Base-by-base conservation (phyloP, 345 rosid species). In the Populus pruinosa region DNA sequence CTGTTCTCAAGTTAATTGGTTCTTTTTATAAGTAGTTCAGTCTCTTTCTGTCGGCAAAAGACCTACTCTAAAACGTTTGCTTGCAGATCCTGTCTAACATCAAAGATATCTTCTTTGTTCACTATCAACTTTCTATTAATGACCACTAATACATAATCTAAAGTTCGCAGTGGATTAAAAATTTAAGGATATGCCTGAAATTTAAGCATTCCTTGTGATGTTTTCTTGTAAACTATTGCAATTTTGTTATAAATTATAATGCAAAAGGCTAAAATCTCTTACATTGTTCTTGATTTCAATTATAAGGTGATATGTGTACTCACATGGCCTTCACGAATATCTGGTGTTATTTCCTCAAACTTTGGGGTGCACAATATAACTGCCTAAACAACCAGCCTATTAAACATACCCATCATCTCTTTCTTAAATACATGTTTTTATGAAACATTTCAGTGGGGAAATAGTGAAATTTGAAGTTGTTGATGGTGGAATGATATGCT, bases 401-500 rank as follows among this genome's bases (percentile, higher is more conserved):
- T 5, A 29, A 63, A 63, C 13, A 63, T 23, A 63, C 5, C 29
- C 1, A 29, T 63, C 67, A n/a, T 8, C 25, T 31, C 2, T 23
- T 63, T 29, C 23, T 68, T 74, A 47, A 21, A 67, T 69, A 11
- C n/a, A 27, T 64, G 14, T 70, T 33, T 72, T 4, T 23, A 61
- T 47, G 63, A 14, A 38, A 72, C 4, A 68, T 43, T 82, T 68
- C 85, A 93, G 97, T 73, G 97, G 97, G 67, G 67, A 74, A 79
- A 93, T 91, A 83, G 66, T 87, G 69, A 85, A 83, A 36, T 86
- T 93, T 76, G 92, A 91, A 77, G 95, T 93, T 47, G 97, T 92
- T 53, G 97, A 93, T 72, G 93, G 99, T 75, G 96, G 98, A 79
- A 80, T 93, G 72, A 87, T 95, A 73, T 92, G 97, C 88, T 93